phyloP scores from a whole-genome alignment of 257 asterid species.

The Fraxinus anomala region DNA sequence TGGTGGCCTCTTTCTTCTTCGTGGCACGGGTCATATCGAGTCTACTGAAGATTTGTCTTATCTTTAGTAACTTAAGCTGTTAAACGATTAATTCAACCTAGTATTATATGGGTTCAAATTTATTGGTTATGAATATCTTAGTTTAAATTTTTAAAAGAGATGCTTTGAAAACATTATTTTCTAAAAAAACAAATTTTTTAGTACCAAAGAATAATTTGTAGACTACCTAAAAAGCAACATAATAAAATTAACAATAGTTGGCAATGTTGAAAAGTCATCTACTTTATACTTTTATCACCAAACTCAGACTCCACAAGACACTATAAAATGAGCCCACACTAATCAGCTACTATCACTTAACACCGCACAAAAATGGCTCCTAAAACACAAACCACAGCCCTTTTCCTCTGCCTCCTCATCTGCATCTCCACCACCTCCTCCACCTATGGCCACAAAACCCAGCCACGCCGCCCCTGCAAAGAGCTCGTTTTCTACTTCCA shows the following conservation, averaged over 20 bases:
- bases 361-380: conserved; percentile 22
- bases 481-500: conserved; percentile 39
- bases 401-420: not conserved
- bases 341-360: not conserved
- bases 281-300: not conserved
- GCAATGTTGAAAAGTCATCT: not conserved
- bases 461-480: conserved; percentile 30
- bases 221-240: not conserved
- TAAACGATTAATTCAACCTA: not conserved
- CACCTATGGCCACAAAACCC: not conserved
- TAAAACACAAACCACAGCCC: conserved; percentile 18
- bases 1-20: no score
- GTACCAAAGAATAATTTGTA: not conserved
- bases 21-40: not conserved
- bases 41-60: not conserved
- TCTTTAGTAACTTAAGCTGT: not conserved
- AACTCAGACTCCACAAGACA: not conserved
- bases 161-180: no score
- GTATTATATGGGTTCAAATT: no score
- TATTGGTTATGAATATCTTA: no score
- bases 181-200: no score
- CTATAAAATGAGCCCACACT: not conserved
- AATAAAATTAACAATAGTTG: not conserved
- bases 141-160: not conserved
- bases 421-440: not conserved